These are phyloP conservation scores for Theileria parva DNA, from an alignment of 169 alveolate species.

Conservation along the genomic window DNA sequence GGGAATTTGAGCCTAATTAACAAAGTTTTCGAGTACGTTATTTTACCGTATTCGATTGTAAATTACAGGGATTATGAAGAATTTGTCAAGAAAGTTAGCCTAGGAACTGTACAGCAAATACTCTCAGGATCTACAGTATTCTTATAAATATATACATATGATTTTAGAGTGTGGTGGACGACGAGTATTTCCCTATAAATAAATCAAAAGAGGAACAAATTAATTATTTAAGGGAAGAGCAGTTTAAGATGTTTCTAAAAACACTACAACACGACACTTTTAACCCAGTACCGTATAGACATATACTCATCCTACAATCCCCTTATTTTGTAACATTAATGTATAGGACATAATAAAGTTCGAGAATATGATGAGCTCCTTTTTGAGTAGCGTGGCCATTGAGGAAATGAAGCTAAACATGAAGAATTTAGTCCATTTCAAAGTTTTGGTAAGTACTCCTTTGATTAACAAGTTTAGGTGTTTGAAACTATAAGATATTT, in stretches of 20 bases:
- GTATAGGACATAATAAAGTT: constrained; percentile 34
- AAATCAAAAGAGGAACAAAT: constrained; percentile 35
- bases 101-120: constrained; percentile 56
- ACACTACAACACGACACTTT: constrained; percentile 37
- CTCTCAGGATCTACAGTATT: constrained; percentile 54
- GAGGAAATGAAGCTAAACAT: constrained; percentile 15
- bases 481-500: constrained; percentile 57
- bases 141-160: no score
- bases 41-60: background rate
- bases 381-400: constrained; percentile 45
- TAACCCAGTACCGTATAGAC: background rate
- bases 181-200: constrained; percentile 60
- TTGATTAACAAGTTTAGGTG: constrained; percentile 12
- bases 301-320: background rate
- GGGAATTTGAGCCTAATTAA: constrained; percentile 36
- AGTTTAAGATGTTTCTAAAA: constrained; percentile 41
- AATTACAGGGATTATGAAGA: constrained; percentile 20
- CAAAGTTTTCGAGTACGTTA: constrained; percentile 14
- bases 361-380: constrained; percentile 49
- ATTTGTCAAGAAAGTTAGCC: constrained; percentile 12
- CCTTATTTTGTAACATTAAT: background rate
- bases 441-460: constrained; percentile 24
- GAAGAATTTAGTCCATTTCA: constrained; percentile 48
- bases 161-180: constrained; percentile 45
- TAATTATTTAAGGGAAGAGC: constrained; percentile 41